A percentile compares a stretch with the other conserved stretches of the same genome.
Conservation (phyloP, 2,329 filamentous ascomycete genomes). For the Hypoxylon sp. region DNA sequence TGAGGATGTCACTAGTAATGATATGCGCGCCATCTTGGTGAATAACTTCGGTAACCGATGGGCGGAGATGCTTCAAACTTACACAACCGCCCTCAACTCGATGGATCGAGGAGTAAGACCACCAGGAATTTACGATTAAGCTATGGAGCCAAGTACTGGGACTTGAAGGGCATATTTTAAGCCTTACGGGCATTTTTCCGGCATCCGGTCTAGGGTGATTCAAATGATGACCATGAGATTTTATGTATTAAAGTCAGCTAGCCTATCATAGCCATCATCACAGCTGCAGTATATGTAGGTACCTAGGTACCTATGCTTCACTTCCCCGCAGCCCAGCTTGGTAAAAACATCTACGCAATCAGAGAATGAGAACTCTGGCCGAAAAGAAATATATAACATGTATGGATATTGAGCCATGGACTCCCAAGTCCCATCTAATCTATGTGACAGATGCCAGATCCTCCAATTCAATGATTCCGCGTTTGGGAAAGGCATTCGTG, state of each 20-base stretch:
- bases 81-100: constrained; percentile 4
- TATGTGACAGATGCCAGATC: constrained; percentile 17
- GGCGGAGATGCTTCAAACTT: not conserved
- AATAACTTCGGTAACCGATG: constrained; percentile 10
- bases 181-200: not conserved
- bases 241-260: not conserved
- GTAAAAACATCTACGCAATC: not conserved
- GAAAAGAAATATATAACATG: not conserved
- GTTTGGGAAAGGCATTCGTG: not conserved
- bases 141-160: not conserved
- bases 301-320: not conserved
- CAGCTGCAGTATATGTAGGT: no score
- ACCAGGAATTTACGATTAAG: not conserved
- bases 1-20: not conserved
- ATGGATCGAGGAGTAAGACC: constrained; percentile 11
- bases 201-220: no score
- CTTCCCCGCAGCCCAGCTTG: not conserved
- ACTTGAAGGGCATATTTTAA: not conserved
- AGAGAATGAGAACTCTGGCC: not conserved
- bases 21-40: constrained; percentile 24
- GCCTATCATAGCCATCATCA: not conserved
- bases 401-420: not conserved
- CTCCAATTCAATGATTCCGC: constrained; percentile 20
- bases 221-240: no score
- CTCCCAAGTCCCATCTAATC: not conserved